Conservation (phyloP, 306 rosid genomes). For the Lathyrus oleraceus region DNA sequence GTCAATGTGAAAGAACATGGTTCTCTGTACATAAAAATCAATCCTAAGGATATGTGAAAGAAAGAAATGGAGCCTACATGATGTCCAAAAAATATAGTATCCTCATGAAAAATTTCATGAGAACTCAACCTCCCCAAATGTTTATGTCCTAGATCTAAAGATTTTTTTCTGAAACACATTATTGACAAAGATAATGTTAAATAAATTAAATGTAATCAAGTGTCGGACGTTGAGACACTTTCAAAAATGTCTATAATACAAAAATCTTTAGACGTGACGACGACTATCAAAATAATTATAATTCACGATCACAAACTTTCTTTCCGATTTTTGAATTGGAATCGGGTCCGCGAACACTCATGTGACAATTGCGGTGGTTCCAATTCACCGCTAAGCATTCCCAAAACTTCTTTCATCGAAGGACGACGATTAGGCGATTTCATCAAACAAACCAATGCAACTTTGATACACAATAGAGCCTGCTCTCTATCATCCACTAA, state of each 20-base stretch:
- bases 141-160: too few relatives aligned
- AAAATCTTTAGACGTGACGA: not conserved
- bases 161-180: too few relatives aligned
- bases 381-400: constrained; percentile 63
- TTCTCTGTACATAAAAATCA: constrained; percentile 17
- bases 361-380: constrained; percentile 58
- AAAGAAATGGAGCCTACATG: constrained; percentile 8
- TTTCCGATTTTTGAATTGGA: constrained; percentile 43
- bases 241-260: too few relatives aligned
- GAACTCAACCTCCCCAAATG: not conserved
- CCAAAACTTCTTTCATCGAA: constrained; percentile 73
- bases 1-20: constrained; percentile 35
- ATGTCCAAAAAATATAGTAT: not conserved
- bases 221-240: too few relatives aligned
- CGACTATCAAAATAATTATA: constrained; percentile 13
- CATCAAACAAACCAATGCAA: constrained; percentile 73
- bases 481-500: constrained; percentile 46
- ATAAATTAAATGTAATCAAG: too few relatives aligned
- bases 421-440: constrained; percentile 75
- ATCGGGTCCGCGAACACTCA: constrained; percentile 55
- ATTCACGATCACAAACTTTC: not conserved
- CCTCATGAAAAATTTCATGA: not conserved
- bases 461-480: constrained; percentile 67
- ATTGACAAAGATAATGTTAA: too few relatives aligned
- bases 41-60: constrained; percentile 19